Conservation (phyloP, 768 basidiomycete species). For the Royoungia palumana region DNA sequence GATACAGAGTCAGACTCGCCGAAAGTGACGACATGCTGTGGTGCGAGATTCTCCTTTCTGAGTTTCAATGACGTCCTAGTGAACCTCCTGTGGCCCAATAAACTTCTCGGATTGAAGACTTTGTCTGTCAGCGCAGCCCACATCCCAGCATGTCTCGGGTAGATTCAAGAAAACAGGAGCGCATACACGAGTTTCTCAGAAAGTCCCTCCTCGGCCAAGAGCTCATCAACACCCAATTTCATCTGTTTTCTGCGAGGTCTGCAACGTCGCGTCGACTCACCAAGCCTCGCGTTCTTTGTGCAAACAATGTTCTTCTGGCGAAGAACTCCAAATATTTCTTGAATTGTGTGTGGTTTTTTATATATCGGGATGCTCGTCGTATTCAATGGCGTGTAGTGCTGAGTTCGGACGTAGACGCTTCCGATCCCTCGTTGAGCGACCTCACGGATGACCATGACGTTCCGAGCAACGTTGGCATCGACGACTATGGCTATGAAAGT, state of each 20-base stretch:
- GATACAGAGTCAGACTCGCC: too few relatives aligned
- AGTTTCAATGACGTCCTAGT: too few relatives aligned
- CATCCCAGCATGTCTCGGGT: neutral
- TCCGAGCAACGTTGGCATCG: slow-evolving; percentile 4
- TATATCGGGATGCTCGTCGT: neutral
- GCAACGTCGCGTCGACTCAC: slow-evolving; percentile 4
- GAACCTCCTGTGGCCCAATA: too few relatives aligned
- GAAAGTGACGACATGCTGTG: too few relatives aligned
- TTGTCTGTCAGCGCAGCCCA: neutral
- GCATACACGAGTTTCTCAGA: slow-evolving; percentile 20
- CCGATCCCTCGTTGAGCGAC: slow-evolving; percentile 11
- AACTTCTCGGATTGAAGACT: too few relatives aligned
- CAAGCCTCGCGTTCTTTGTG: slow-evolving; percentile 23
- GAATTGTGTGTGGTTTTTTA: slow-evolving; percentile 13
- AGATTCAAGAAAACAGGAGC: slow-evolving; percentile 9
- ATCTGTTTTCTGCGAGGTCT: slow-evolving; percentile 23
- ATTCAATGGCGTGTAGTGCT: slow-evolving; percentile 7
- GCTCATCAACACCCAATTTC: slow-evolving; percentile 31
- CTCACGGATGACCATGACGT: slow-evolving; percentile 9
- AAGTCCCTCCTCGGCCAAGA: slow-evolving; percentile 27
- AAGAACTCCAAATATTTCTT: slow-evolving; percentile 26
- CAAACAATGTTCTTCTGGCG: slow-evolving; percentile 28
- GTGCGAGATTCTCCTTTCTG: too few relatives aligned
- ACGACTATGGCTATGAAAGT: slow-evolving; percentile 30
- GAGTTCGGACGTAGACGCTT: slow-evolving; percentile 1